A percentile compares a stretch with the other conserved stretches of the same genome.
Evolutionary conservation across 805 yeast genomes (phyloP).

Genomic region (Candida insectorum): DNA sequence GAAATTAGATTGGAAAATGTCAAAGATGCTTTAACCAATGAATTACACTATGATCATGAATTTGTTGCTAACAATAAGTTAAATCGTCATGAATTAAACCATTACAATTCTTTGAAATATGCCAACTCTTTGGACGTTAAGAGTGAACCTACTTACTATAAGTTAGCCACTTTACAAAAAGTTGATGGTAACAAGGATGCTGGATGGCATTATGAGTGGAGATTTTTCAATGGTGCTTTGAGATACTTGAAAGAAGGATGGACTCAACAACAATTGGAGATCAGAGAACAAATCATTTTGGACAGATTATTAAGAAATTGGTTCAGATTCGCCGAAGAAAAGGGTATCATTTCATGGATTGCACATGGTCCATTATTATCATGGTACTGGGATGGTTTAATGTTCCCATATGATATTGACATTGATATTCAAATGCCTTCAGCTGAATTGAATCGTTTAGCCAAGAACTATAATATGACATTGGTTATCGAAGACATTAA

Average conservation of each 20-base stretch:
- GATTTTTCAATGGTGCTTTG: slow-evolving; percentile 58
- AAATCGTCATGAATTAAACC: slow-evolving; percentile 20
- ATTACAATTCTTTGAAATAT: slow-evolving; percentile 22
- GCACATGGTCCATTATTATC: slow-evolving; percentile 27
- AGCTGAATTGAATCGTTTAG: slow-evolving; percentile 19
- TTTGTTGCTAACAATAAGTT: slow-evolving; percentile 5
- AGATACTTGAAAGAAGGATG: slow-evolving; percentile 37
- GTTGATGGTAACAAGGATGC: slow-evolving; percentile 30
- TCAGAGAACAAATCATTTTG: slow-evolving; percentile 19
- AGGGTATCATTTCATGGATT: slow-evolving; percentile 25
- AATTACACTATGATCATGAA: slow-evolving; percentile 12
- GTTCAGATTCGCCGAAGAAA: slow-evolving; percentile 23
- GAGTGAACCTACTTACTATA: slow-evolving; percentile 37
- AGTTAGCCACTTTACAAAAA: slow-evolving; percentile 25
- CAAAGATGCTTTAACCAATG: slow-evolving; percentile 15
- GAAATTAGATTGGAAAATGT: slow-evolving; percentile 24
- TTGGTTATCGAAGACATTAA: slow-evolving; percentile 28
- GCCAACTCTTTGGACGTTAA: slow-evolving; percentile 18
- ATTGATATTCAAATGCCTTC: slow-evolving; percentile 31
- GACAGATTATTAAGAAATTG: slow-evolving; percentile 25
- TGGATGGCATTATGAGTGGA: slow-evolving; percentile 59
- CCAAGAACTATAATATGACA: slow-evolving; percentile 23
- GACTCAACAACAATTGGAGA: slow-evolving; percentile 21
- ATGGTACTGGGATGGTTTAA: slow-evolving; percentile 31
- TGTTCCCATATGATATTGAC: slow-evolving; percentile 28